Percentiles rank a stretch among this genome's conserved stretches.
phyloP scores from a whole-genome alignment of 352 stramenopile species.

The Pythium myriotylum region DNA sequence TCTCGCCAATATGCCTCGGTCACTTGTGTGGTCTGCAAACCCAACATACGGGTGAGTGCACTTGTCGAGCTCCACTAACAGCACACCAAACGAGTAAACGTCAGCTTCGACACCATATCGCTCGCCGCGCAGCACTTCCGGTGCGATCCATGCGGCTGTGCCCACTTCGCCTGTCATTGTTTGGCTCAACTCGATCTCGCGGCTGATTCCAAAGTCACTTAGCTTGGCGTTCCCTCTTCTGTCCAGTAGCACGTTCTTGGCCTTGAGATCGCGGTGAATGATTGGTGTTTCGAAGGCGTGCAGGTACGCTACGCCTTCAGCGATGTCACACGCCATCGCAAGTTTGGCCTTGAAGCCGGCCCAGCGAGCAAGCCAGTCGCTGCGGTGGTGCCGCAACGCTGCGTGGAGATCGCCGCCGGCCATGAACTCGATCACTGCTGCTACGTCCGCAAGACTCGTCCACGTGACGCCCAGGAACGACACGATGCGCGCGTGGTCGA shows the following conservation, averaged over 20 bases:
- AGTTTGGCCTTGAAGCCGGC: too few relatives aligned
- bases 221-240: background rate
- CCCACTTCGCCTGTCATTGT: conserved; percentile 13
- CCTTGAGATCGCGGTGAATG: conserved; percentile 74
- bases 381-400: too few relatives aligned
- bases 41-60: background rate
- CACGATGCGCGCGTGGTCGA: too few relatives aligned
- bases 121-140: conserved; percentile 30
- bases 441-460: too few relatives aligned
- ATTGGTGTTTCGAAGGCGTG: conserved; percentile 9
- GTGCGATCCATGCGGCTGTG: conserved; percentile 29
- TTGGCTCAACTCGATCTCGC: background rate
- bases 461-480: too few relatives aligned
- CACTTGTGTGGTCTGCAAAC: background rate
- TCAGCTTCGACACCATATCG: conserved; percentile 34
- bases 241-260: conserved; percentile 71
- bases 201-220: conserved; percentile 3
- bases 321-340: too few relatives aligned
- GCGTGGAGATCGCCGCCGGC: too few relatives aligned
- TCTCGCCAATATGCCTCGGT: background rate
- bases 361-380: too few relatives aligned
- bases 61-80: conserved; percentile 22
- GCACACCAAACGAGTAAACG: conserved; percentile 34
- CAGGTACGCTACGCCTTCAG: too few relatives aligned
- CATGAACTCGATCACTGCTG: too few relatives aligned